Conservation (phyloP, 352 stramenopile species). For the Pythium chondricola region DNA sequence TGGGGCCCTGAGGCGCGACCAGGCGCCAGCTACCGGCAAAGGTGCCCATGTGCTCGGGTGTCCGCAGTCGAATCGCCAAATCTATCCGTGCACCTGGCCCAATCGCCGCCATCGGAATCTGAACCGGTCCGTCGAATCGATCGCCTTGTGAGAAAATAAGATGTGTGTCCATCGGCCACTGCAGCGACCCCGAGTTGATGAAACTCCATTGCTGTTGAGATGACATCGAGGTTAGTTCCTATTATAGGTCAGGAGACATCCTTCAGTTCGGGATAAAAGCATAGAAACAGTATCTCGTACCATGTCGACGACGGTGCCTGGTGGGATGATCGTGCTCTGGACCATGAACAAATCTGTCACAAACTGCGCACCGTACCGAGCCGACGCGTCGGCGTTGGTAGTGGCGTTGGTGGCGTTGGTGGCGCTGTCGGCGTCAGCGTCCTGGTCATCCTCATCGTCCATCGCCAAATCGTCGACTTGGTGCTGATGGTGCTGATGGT, state of each 20-base stretch:
- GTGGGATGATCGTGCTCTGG: constrained; percentile 48
- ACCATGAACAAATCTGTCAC: constrained; percentile 59
- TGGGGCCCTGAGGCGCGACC: constrained; percentile 49
- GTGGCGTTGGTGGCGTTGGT: constrained; percentile 6
- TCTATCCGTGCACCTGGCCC: constrained; percentile 52
- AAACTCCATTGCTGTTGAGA: constrained; percentile 71
- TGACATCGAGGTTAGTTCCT: too few relatives aligned
- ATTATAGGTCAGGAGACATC: too few relatives aligned
- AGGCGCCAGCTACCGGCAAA: constrained; percentile 77
- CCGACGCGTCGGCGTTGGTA: not conserved
- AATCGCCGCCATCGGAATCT: constrained; percentile 38
- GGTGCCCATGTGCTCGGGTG: constrained; percentile 46
- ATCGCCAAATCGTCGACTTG: constrained; percentile 42
- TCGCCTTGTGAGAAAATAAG: constrained; percentile 67
- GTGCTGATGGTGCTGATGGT: constrained; percentile 1
- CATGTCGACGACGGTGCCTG: constrained; percentile 48
- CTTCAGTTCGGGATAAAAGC: too few relatives aligned
- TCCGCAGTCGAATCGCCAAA: constrained; percentile 43
- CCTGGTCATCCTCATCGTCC: constrained; percentile 30
- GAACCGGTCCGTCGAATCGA: constrained; percentile 47
- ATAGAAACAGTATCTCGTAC: constrained; percentile 27
- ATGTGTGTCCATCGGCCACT: constrained; percentile 54
- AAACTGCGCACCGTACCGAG: constrained; percentile 46
- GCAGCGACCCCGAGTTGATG: constrained; percentile 47
- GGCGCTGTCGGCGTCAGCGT: constrained; percentile 5